These are phyloP conservation scores for Rickenella mellea DNA, from an alignment of 768 basidiomycete species.

Conservation along the genomic window DNA sequence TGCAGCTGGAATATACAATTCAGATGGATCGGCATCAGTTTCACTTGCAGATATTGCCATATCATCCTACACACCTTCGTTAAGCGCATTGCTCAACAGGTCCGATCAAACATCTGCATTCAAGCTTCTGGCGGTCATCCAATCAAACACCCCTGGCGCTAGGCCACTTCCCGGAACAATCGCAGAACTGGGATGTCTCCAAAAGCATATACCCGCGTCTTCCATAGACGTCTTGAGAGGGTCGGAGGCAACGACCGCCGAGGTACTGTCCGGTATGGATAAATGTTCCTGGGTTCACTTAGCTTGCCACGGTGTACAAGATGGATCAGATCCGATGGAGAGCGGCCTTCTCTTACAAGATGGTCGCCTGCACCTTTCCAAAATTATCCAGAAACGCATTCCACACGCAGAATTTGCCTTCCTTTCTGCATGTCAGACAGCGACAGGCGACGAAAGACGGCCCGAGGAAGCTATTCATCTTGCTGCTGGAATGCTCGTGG, in stretches of 20 bases:
- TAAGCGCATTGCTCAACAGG: slow-evolving; percentile 6
- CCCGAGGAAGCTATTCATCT: slow-evolving; percentile 22
- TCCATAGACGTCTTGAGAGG: background rate
- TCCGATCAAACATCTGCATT: background rate
- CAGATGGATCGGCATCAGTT: background rate
- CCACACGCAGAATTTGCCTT: slow-evolving; percentile 18
- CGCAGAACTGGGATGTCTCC: slow-evolving; percentile 2
- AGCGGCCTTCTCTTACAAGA: slow-evolving; percentile 18
- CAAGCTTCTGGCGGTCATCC: background rate
- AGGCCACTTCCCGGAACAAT: slow-evolving; percentile 8
- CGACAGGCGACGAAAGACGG: slow-evolving; percentile 12
- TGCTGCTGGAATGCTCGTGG: slow-evolving; percentile 20
- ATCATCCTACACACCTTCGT: slow-evolving; percentile 7
- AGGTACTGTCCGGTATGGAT: too few species aligned
- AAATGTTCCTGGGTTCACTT: slow-evolving; percentile 3
- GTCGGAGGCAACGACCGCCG: background rate
- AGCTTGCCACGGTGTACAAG: slow-evolving; percentile 9
- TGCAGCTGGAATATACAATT: slow-evolving; percentile 7
- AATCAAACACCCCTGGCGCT: slow-evolving; percentile 9
- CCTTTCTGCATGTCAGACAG: slow-evolving; percentile 21
- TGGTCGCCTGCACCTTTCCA: slow-evolving; percentile 12
- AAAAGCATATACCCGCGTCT: background rate
- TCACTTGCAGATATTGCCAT: slow-evolving; percentile 5
- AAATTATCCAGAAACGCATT: slow-evolving; percentile 12
- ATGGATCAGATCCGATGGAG: slow-evolving; percentile 14